phyloP scores from a whole-genome alignment of 441 rosid species.

The Rhodomyrtus psidioides region DNA sequence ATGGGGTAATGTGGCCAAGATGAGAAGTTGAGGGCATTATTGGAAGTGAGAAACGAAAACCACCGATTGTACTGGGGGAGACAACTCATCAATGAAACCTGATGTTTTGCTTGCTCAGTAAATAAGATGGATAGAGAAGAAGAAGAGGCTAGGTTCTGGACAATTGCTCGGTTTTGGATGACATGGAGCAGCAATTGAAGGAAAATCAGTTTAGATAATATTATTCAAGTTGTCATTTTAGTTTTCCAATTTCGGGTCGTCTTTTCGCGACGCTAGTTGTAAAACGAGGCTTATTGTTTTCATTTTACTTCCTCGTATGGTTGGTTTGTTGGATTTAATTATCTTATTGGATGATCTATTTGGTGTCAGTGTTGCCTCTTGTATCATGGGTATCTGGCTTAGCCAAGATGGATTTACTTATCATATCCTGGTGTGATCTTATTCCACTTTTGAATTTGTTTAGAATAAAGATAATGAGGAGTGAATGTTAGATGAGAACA shows the following conservation, averaged over 20 bases:
- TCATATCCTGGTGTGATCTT: not conserved
- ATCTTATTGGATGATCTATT: not conserved
- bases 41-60: slow-evolving; percentile 48
- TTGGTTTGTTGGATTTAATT: not conserved
- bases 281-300: not conserved
- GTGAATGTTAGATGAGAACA: not conserved
- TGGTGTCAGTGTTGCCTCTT: not conserved
- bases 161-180: slow-evolving; percentile 44
- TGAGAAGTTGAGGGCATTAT: slow-evolving; percentile 42
- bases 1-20: slow-evolving; percentile 49
- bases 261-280: not conserved
- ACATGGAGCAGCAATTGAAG: slow-evolving; percentile 62
- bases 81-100: slow-evolving; percentile 39
- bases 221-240: not conserved
- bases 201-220: slow-evolving; percentile 31
- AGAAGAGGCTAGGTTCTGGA: slow-evolving; percentile 59
- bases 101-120: slow-evolving; percentile 33
- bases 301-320: not conserved
- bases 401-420: not conserved
- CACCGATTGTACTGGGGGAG: slow-evolving; percentile 63
- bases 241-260: not conserved
- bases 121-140: slow-evolving; percentile 48
- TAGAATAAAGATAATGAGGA: not conserved
- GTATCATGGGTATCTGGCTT: not conserved
- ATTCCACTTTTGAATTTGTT: not conserved